Base-by-base conservation (phyloP, 2,329 filamentous ascomycete species). In the Xylariomycetidae sp. region DNA sequence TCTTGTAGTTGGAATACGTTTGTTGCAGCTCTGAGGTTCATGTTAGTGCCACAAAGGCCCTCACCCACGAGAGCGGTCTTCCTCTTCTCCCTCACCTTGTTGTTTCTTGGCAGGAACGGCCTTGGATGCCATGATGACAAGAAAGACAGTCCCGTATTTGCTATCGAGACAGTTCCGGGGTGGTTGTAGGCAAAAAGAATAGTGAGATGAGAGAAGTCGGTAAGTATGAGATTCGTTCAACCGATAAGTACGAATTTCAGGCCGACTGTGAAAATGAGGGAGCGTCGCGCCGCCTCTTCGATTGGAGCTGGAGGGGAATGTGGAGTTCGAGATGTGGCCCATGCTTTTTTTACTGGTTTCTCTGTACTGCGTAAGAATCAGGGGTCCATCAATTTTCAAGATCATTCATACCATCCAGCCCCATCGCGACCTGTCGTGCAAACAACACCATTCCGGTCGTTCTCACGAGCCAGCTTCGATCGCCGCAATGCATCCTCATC, bases 401-500 rank as follows among this genome's bases (percentile, higher is more conserved):
- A n/a, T n/a, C n/a, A n/a, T n/a, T n/a, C n/a, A n/a, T n/a, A n/a
- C n/a, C n/a, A n/a, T n/a, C n/a, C n/a, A n/a, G n/a, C n/a, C n/a
- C n/a, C 23, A 32, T 42, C 30, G 31, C 34, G 12, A 38, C 18
- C n/a, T 25, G 33, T 42, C 37, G 33, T 39, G 38, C 39, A 29
- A 27, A 27, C 34, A 15, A 31, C 33, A 34, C 14, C 18, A 10
- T 30, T 31, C 22, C n/a, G n/a, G n/a, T n/a, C n/a, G n/a, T n/a
- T n/a, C n/a, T n/a, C n/a, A n/a, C n/a, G n/a, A n/a, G n/a, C n/a
- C n/a, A 14, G 19, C 30, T 25, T 17, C 28, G 11, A 34, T 25
- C 31, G 29, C 37, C 59, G 77, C 51, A 27, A 98, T 98, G 92
- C 92, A 98, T 86, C 94, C 92, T 34, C 90, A 96, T 67, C 70